These are phyloP conservation scores for Cornus controversa DNA, from an alignment of 148 eudicot genomes.

Conservation along the genomic window DNA sequence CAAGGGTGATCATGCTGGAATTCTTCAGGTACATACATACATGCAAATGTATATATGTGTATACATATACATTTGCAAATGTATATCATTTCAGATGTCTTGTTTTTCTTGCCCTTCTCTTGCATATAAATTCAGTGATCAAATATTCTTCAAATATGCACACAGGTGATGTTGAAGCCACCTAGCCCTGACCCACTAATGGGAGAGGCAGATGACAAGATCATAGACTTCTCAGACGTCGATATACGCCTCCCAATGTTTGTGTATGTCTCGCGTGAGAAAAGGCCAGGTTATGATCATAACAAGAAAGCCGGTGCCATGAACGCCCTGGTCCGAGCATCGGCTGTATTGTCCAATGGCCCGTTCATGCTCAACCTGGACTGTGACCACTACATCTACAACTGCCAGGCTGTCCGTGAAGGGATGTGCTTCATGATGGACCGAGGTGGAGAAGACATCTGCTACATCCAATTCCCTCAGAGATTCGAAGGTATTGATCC, in stretches of 20 bases:
- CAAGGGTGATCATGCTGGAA: conserved; percentile 89
- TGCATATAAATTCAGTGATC: no score
- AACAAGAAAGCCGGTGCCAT: conserved; percentile 30
- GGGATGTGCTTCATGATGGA: conserved; percentile 99
- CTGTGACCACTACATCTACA: conserved; percentile 85
- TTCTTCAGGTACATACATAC: conserved; percentile 28
- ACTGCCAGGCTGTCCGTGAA: conserved; percentile 78
- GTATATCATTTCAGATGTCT: no score
- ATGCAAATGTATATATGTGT: no score
- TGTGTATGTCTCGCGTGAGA: conserved; percentile 52
- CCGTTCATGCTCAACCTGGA: conserved; percentile 90
- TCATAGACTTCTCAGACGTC: conserved; percentile 67
- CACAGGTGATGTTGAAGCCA: conserved; percentile 67
- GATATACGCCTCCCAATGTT: conserved; percentile 88
- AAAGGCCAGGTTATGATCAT: conserved; percentile 24
- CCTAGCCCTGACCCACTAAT: conserved; percentile 56
- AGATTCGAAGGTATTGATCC: conserved; percentile 98
- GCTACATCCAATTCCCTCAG: conserved; percentile 94
- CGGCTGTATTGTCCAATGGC: conserved; percentile 84
- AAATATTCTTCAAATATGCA: no score
- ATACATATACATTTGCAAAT: no score
- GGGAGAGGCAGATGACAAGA: conserved; percentile 47
- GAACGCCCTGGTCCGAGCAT: conserved; percentile 45
- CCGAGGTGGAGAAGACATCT: conserved; percentile 88
- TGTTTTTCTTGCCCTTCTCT: no score